phyloP scores from a whole-genome alignment of 768 basidiomycete genomes.

The Serendipita vermifera region DNA sequence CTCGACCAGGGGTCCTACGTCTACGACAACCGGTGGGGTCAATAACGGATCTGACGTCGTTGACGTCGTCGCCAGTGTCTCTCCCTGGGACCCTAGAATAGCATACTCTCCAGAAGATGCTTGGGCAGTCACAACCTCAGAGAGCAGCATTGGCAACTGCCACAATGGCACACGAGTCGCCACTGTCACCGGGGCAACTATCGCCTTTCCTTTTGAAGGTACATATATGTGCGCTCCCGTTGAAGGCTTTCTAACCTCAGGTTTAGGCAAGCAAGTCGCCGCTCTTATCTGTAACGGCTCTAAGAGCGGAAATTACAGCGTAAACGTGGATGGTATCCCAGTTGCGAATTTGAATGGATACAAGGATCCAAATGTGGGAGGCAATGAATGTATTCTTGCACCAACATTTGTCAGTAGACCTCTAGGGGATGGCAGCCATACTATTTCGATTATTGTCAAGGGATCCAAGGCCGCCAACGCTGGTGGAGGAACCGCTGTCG shows the following conservation, averaged over 20 bases:
- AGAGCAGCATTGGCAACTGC: background rate
- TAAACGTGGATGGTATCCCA: background rate
- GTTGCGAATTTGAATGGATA: background rate
- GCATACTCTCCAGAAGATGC: background rate
- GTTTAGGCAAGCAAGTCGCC: conserved; percentile 2
- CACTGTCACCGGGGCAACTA: background rate
- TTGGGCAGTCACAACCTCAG: background rate
- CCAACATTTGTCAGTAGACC: background rate
- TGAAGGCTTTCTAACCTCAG: no score
- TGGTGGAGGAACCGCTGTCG: background rate
- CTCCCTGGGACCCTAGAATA: conserved; percentile 1
- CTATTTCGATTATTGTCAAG: conserved; percentile 1
- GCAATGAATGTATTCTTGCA: background rate
- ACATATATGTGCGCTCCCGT: no score
- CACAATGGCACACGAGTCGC: conserved; percentile 1
- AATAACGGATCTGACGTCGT: no score
- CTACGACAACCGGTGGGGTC: no score
- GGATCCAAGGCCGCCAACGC: background rate
- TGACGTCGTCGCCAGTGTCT: background rate
- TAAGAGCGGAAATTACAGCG: background rate
- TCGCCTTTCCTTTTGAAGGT: conserved; percentile 1
- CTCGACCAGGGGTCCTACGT: no score
- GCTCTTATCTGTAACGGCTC: background rate
- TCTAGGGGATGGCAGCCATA: background rate
- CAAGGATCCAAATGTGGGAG: background rate